These are phyloP conservation scores for Aspergillus aculeatus DNA, from an alignment of 2,329 filamentous ascomycete genomes.

Conservation along the genomic window DNA sequence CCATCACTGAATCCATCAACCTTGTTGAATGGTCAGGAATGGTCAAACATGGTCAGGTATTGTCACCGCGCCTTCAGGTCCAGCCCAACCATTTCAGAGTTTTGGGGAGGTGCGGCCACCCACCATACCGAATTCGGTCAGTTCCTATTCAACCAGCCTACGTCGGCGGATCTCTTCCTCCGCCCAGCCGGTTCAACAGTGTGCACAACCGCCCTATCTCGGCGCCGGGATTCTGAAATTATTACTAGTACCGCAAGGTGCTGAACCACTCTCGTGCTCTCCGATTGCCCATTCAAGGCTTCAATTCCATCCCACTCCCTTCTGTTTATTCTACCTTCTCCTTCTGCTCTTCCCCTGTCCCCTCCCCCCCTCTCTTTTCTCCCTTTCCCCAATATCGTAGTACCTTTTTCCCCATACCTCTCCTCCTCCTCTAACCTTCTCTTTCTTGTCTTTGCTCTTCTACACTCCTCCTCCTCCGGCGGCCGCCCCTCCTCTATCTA, in stretches of 20 bases:
- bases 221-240: constrained; percentile 10
- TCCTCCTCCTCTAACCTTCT: constrained; percentile 4
- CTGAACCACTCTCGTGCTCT: neutral
- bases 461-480: neutral
- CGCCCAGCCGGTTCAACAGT: constrained; percentile 30
- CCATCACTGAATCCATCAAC: neutral
- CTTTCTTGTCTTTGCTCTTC: neutral
- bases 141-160: constrained; percentile 33
- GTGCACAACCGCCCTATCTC: constrained; percentile 7
- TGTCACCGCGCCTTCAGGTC: constrained; percentile 18
- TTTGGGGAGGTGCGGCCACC: constrained; percentile 31
- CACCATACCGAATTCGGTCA: constrained; percentile 37
- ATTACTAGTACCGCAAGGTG: constrained; percentile 4
- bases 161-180: constrained; percentile 18
- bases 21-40: neutral
- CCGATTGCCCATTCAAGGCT: neutral
- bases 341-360: constrained; percentile 9
- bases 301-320: constrained; percentile 4
- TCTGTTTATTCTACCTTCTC: constrained; percentile 7
- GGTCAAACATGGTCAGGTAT: constrained; percentile 10
- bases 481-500: constrained; percentile 8
- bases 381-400: neutral
- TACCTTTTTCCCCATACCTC: neutral
- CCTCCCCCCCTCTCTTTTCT: neutral
- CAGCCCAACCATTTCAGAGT: constrained; percentile 38